Evolutionary conservation across 257 asterid genomes (phyloP).

Genomic region (Solanum phureja): DNA sequence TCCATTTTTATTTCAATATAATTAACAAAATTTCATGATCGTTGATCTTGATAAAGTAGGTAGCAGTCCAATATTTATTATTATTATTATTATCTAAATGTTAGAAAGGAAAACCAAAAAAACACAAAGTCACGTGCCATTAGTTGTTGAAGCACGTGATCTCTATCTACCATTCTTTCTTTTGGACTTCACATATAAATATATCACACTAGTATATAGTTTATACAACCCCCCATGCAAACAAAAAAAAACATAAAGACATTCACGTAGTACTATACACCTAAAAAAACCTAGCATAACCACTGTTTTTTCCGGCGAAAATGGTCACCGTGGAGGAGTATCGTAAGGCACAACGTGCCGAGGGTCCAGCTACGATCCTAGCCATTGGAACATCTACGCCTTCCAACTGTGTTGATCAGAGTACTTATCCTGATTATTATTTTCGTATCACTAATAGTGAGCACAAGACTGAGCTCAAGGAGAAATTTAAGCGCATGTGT

Average conservation of each 20-base stretch:
- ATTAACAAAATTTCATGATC: neutral
- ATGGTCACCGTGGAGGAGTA: constrained; percentile 68
- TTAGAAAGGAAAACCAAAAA: neutral
- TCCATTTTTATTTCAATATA: neutral
- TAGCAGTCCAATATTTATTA: neutral
- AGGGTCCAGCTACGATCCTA: constrained; percentile 67
- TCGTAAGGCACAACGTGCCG: constrained; percentile 55
- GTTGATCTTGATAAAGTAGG: neutral
- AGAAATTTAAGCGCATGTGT: constrained; percentile 76
- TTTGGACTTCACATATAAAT: neutral
- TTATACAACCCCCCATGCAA: neutral
- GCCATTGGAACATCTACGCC: constrained; percentile 76
- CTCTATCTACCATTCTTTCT: neutral
- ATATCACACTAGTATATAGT: neutral
- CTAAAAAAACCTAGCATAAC: neutral
- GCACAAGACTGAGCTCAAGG: constrained; percentile 50
- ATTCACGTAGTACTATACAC: neutral
- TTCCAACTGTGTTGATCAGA: constrained; percentile 55
- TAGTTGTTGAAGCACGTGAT: neutral
- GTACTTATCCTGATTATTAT: constrained; percentile 55
- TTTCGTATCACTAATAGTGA: constrained; percentile 71
- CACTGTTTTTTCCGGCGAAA: neutral
- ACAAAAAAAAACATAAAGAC: neutral
- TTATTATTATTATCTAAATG: neutral
- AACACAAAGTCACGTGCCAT: neutral